A percentile compares a stretch with the other conserved stretches of the same genome.
Evolutionary conservation across 176 grass and related monocot species (phyloP).

Genomic region (Oryza meridionalis): DNA sequence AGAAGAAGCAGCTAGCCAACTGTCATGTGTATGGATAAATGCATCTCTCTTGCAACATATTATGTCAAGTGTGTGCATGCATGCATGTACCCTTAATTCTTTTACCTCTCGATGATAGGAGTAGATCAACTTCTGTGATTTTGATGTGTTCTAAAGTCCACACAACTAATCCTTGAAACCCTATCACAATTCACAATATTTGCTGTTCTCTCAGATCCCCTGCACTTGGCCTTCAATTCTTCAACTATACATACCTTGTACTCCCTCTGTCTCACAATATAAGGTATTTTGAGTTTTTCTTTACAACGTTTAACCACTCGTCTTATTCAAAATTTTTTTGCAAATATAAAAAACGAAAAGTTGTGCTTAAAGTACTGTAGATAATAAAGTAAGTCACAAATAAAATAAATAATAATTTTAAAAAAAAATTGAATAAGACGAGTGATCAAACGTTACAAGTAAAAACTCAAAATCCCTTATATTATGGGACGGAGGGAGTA

Average conservation of each 20-base stretch:
- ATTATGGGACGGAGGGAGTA: too few relatives aligned
- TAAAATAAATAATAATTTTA: too few relatives aligned
- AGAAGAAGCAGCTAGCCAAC: not conserved
- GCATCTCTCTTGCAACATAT: not conserved
- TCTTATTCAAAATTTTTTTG: too few relatives aligned
- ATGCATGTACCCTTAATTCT: constrained; percentile 6
- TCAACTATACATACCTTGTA: not conserved
- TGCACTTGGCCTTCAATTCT: not conserved
- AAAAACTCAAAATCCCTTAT: too few relatives aligned
- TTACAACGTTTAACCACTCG: too few relatives aligned
- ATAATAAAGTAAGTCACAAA: too few relatives aligned
- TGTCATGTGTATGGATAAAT: not conserved
- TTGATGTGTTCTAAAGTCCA: constrained; percentile 57
- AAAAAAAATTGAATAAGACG: too few relatives aligned
- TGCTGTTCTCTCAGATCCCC: not conserved
- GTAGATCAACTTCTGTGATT: constrained; percentile 50
- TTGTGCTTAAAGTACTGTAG: too few relatives aligned
- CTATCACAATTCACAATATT: constrained; percentile 6
- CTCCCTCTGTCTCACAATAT: too few relatives aligned
- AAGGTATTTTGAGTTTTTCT: too few relatives aligned
- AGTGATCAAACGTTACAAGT: too few relatives aligned
- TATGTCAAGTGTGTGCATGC: not conserved
- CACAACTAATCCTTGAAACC: not conserved
- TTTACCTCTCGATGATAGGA: constrained; percentile 32
- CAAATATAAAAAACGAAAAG: too few relatives aligned